Percentiles rank a stretch among this genome's conserved stretches.
These are phyloP conservation scores for Phytophthora hybrid DNA, from an alignment of 352 stramenopile genomes.

Conservation along the genomic window DNA sequence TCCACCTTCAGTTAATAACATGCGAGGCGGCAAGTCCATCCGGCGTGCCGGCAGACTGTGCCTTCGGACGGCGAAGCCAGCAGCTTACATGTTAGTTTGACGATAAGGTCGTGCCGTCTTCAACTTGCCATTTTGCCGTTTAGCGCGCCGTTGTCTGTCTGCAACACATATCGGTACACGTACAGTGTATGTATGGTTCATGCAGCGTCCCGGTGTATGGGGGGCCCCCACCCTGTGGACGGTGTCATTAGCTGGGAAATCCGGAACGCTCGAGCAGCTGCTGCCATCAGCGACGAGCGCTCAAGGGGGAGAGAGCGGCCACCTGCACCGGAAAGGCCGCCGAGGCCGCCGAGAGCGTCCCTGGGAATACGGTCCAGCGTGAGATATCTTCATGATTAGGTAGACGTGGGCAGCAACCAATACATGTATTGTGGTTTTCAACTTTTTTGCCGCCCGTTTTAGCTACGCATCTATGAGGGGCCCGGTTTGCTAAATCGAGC, in stretches of 20 bases:
- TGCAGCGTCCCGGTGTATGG: background rate
- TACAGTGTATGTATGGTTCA: background rate
- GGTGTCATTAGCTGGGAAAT: conserved; percentile 25
- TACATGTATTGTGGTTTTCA: too few relatives aligned
- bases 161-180: conserved; percentile 17
- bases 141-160: conserved; percentile 11
- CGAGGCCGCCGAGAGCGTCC: background rate
- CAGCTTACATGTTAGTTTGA: conserved; percentile 15
- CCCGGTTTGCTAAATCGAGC: too few relatives aligned
- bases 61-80: conserved; percentile 4
- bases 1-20: conserved; percentile 19
- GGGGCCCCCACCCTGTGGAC: background rate
- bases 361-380: conserved; percentile 23
- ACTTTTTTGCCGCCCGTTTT: too few relatives aligned
- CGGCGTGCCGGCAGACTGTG: background rate
- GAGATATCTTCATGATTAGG: conserved; percentile 15
- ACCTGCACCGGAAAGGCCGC: conserved; percentile 28
- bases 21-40: conserved; percentile 29
- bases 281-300: conserved; percentile 22
- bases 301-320: conserved; percentile 16
- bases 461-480: too few relatives aligned
- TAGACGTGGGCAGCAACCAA: background rate
- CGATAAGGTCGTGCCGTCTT: conserved; percentile 6
- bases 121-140: conserved; percentile 11
- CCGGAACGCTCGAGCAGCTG: conserved; percentile 26